Evolutionary conservation across 2,329 filamentous ascomycete species (phyloP), one percentile per base, ranked within the genome.

Genomic region (Apiospora arundinis): DNA sequence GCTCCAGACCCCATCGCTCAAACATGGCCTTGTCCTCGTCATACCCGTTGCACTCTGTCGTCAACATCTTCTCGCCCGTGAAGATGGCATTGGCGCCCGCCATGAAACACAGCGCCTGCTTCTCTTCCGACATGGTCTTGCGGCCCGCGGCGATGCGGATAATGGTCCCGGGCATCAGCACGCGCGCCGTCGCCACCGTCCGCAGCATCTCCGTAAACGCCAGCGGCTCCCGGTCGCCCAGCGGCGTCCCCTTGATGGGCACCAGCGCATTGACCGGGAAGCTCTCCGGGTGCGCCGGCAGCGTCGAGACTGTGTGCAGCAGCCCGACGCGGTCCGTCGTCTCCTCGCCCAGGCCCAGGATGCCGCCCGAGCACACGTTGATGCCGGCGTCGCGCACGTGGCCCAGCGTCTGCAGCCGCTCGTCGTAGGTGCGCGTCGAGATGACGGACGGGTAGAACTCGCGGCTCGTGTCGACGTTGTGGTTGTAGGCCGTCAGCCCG

Each of bases 41-140:
- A 93, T 93, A 97, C 42, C 94, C 93, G 76, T 94, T 95, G 80
- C 94, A 97, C 71, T 95, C 93, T 0, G 95, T 97, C 5, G 95
- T 97, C 82, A 97, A 81, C 95, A 97, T 97, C 87, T 95, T 97
- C 85, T 97, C 95, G 11, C 95, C 95, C 0, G 95, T 97, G 80
- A 97, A 97, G 45, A 97, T 92, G n/a, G 95, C 95, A 77, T 97
- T 97, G 0, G 95, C 95, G 18, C 95, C 95, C 0, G 94, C 94
- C 89, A 93, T 92, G 84, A 97, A 97, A 82, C 94, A 97, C 75
- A 95, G 81, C 18, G 94, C 91, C 83, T 97, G 95, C 84, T 97
- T 92, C 82, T 96, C 94, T 83, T 97, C 95, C 4, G 89, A 88
- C 89, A 97, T 92, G 16, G 91, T 93, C 80, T 93, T 95, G 66